Percentiles rank a stretch among this genome's conserved stretches.
These are phyloP conservation scores for thale cress (Arabidopsis thaliana) DNA, from an alignment of 345 rosid species.

Conservation along the genomic window DNA sequence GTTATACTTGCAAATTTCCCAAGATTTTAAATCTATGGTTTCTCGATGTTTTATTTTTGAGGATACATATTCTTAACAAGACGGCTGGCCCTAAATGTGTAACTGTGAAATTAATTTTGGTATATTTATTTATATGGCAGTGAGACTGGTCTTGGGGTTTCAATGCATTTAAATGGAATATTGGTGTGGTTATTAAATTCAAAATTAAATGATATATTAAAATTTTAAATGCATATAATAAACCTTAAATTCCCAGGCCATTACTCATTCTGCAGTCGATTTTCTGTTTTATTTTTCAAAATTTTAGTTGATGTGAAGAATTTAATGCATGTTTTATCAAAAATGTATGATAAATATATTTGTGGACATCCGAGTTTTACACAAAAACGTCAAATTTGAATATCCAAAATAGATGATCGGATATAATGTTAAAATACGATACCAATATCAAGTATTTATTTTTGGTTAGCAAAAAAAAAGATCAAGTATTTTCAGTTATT, in stretches of 20 bases:
- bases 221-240: slow-evolving; percentile 1
- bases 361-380: background rate
- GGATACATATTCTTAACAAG: slow-evolving; percentile 34
- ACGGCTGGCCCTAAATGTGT: slow-evolving; percentile 40
- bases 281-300: background rate
- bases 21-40: background rate
- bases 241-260: slow-evolving; percentile 45
- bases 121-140: slow-evolving; percentile 39
- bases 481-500: too few species aligned
- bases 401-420: background rate
- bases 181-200: slow-evolving; percentile 40
- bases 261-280: slow-evolving; percentile 25
- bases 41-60: background rate
- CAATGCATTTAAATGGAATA: slow-evolving; percentile 39
- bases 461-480: too few species aligned
- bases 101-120: slow-evolving; percentile 27
- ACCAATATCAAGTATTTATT: too few species aligned
- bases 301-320: background rate
- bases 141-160: slow-evolving; percentile 42
- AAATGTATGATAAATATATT: background rate
- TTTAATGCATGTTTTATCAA: background rate
- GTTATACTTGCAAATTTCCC: too few species aligned
- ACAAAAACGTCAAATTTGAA: background rate
- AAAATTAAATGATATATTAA: slow-evolving; percentile 16
- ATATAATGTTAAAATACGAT: too few species aligned